Evolutionary conservation across 805 yeast species (phyloP).

Genomic region (Tetrapisispora phaffii): DNA sequence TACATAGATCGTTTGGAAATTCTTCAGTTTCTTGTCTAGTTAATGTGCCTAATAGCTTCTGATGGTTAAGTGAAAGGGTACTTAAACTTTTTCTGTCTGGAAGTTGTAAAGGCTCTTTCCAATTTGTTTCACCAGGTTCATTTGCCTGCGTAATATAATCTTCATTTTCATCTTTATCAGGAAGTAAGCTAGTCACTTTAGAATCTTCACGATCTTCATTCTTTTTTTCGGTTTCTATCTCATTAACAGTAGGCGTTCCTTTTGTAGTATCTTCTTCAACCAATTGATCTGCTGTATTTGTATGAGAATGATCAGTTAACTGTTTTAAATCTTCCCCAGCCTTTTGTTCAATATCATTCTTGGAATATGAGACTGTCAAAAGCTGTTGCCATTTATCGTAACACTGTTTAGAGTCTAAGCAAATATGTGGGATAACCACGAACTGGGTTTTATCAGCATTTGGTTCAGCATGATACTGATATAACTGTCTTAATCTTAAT

Average conservation of each 20-base stretch:
- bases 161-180: constrained; percentile 28
- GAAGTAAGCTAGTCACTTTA: background rate
- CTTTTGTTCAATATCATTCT: background rate
- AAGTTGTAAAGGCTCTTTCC: constrained; percentile 14
- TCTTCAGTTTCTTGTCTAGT: constrained; percentile 28
- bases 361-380: background rate
- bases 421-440: constrained; percentile 18
- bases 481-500: constrained; percentile 22
- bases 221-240: background rate
- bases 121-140: constrained; percentile 33
- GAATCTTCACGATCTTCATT: background rate
- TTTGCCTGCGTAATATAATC: constrained; percentile 1
- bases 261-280: background rate
- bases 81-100: constrained; percentile 6
- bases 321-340: too few relatives aligned
- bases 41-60: constrained; percentile 3
- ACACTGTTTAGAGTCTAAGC: constrained; percentile 15
- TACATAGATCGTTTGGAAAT: constrained; percentile 24
- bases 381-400: constrained; percentile 12
- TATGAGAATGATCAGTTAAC: too few relatives aligned
- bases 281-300: background rate
- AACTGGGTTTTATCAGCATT: constrained; percentile 3
- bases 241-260: background rate
- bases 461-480: constrained; percentile 25
- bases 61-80: constrained; percentile 5